Evolutionary conservation across 1,139 yeast genomes (phyloP), one percentile per base, ranked within the genome.

Genomic region (Fermentozyma sake): DNA sequence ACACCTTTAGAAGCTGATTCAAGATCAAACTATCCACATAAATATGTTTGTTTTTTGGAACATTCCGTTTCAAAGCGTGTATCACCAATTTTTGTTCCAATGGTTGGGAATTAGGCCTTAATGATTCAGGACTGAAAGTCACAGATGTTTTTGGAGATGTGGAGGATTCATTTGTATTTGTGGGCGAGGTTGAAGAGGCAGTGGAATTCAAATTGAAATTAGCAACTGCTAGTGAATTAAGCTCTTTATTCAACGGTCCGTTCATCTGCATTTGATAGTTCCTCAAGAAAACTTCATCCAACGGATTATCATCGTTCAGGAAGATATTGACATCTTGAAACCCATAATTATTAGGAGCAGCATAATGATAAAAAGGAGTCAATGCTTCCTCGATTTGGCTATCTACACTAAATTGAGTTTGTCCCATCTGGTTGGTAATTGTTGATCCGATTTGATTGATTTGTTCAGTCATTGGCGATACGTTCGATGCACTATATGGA

Each of bases 231-330:
- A 22, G 17, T 6, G 16, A 10, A 19, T 11, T 7, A 15, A 14
- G 8, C 15, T 14, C 9, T 13, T 14, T 12, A 23, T 19, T 6
- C 9, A n/a, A 8, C 18, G 12, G 22, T 5, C 24, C 16, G 7
- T 14, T 16, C n/a, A 23, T 9, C 16, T 18, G 32, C n/a, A 25
- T 11, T 11, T 33, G 38, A 32, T 30, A 35, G 17, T 31, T 29
- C n/a, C 30, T 29, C 19, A 46, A 32, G 21, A 64, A 50, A 2
- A 59, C 44, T 16, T 62, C 69, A 26, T 64, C 72, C 16, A 66
- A 46, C 0, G 71, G 72, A 33, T 65, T 66, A 23, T 52, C 54
- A 17, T 48, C 58, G 30, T 52, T 61, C 35, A 50, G 58, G 33
- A 64, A 65, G 10, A 62, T 52, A 35, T 59, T 60, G 17, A 51